Base-by-base conservation (phyloP, 148 eudicot species). In the Chenopodium berlandieri region DNA sequence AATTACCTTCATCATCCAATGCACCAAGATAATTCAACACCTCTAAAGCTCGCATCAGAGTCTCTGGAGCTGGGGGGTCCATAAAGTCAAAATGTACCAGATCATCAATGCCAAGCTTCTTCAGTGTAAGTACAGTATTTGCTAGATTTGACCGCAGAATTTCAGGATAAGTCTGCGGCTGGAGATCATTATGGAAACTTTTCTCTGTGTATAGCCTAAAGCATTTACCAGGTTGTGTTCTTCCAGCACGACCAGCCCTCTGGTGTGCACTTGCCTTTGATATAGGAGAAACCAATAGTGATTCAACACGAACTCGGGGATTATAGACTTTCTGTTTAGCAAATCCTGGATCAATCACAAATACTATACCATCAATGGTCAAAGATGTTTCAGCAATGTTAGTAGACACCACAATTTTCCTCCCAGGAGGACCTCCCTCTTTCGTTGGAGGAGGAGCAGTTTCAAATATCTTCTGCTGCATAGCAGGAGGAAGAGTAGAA, bases 31-130 rank as follows among this genome's bases (percentile, higher is more conserved):
- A 94, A 86, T 92, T 94, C 83, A 92, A 75, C 13, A 92, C 92
- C 88, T 94, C 98, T 69, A 94, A 75, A 1, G 98, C 98, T 40
- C 98, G 90, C 96, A 94, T 94, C 75, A 94, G 77, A 2, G 98
- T 94, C 88, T 93, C 98, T 1, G 95, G 97, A 37, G 98, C 98
- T 54, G 97, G 98, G 30, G 97, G 98, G 31, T 94, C 97, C 98
- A 94, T 94, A 78, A 94, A 94, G 87, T 94, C 98, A 82, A 94
- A 94, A 83, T 94, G 98, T 32, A 94, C 98, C 75, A 94, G 86
- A 83, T 94, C 98, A 86, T 94, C 98, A 71, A 94, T 94, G 25
- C 98, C 98, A 68, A 92, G 86, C 78, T 94, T 94, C 90, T 91
- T 94, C 87, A 94, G 79, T 54, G 93, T 91, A 7, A 92, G 92